Evolutionary conservation across 805 yeast genomes (phyloP).

Genomic region (Saturnispora zaruensis): DNA sequence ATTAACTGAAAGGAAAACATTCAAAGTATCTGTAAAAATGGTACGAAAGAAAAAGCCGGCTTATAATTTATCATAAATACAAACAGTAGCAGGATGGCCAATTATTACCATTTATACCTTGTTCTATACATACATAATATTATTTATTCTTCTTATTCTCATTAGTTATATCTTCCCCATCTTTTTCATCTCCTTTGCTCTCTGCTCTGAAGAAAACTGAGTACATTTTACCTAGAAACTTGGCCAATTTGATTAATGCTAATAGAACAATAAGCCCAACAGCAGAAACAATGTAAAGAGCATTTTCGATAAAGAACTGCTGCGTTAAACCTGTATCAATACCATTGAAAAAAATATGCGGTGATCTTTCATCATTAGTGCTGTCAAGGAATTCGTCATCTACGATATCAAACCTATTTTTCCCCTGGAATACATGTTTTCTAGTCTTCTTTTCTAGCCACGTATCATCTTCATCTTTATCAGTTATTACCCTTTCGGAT

Average conservation of each 20-base stretch:
- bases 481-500: conserved; percentile 17
- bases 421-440: conserved; percentile 10
- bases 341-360: not conserved
- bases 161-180: too few species aligned
- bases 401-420: conserved; percentile 13
- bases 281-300: conserved; percentile 30
- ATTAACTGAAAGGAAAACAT: not conserved
- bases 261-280: conserved; percentile 8
- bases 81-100: not conserved
- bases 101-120: not conserved
- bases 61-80: too few species aligned
- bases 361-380: not conserved
- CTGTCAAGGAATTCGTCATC: conserved; percentile 22
- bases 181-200: not conserved
- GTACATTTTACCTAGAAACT: not conserved
- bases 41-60: not conserved
- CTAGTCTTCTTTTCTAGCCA: conserved; percentile 25
- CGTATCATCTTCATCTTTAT: conserved; percentile 22
- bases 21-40: not conserved
- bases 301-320: conserved; percentile 44
- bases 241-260: conserved; percentile 12
- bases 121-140: not conserved
- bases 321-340: conserved; percentile 16
- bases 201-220: not conserved
- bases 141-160: conserved; percentile 2